A percentile compares a stretch with the other conserved stretches of the same genome.
These are phyloP conservation scores for Lasiodiplodia sp. DNA, from an alignment of 2,329 filamentous ascomycete genomes.

Conservation along the genomic window DNA sequence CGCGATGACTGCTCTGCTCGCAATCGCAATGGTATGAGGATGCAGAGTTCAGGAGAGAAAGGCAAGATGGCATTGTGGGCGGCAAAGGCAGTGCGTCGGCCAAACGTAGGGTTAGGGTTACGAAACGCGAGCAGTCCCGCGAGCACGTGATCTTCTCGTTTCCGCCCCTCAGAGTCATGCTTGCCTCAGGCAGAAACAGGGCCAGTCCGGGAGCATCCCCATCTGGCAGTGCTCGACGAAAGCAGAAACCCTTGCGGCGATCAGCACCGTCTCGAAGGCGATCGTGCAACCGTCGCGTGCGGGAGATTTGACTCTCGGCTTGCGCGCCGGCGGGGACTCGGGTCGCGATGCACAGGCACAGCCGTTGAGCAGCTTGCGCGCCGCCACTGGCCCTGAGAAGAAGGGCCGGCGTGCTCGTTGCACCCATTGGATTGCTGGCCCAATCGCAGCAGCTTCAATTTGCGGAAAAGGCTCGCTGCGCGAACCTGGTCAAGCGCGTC, in stretches of 20 bases:
- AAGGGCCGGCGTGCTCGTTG: background rate
- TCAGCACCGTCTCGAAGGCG: constrained; percentile 16
- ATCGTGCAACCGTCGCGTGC: constrained; percentile 24
- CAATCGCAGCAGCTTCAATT: constrained; percentile 4
- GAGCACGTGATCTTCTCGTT: background rate
- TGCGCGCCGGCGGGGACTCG: constrained; percentile 14
- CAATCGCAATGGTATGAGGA: background rate
- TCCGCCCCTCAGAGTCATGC: background rate
- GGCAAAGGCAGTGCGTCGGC: background rate
- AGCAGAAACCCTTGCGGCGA: constrained; percentile 20
- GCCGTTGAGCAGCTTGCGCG: background rate
- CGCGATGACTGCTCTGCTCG: background rate
- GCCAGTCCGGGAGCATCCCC: background rate
- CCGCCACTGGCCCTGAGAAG: background rate
- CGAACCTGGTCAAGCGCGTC: constrained; percentile 7
- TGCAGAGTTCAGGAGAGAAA: background rate
- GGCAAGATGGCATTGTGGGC: background rate
- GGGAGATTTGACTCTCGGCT: constrained; percentile 16
- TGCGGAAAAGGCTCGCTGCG: background rate
- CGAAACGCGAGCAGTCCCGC: background rate
- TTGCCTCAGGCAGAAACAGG: constrained; percentile 4
- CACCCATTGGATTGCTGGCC: background rate
- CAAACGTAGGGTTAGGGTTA: constrained; percentile 10
- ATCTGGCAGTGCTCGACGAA: constrained; percentile 12
- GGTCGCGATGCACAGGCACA: constrained; percentile 1